Evolutionary conservation across 495 filamentous ascomycete genomes (phyloP).

Genomic region (Neurospora sp.): DNA sequence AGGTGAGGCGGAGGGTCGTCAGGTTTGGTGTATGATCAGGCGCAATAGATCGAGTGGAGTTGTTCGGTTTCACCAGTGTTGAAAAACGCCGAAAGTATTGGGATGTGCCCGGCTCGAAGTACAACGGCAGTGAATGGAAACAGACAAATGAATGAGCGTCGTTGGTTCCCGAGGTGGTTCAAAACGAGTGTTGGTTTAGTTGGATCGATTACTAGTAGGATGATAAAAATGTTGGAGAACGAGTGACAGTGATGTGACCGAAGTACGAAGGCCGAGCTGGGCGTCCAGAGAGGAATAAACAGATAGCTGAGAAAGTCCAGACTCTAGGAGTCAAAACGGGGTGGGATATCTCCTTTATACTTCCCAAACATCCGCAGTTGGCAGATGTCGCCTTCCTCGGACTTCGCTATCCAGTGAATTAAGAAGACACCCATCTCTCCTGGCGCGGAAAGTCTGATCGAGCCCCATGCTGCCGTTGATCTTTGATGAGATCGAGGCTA

Average conservation of each 20-base stretch:
- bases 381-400: neutral
- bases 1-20: neutral
- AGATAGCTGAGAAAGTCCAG: neutral
- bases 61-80: neutral
- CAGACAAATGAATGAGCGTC: neutral
- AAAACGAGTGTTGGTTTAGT: neutral
- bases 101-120: neutral
- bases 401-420: neutral
- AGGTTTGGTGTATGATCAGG: neutral
- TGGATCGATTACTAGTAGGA: neutral
- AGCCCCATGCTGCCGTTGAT: neutral
- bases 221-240: neutral
- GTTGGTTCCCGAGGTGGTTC: neutral
- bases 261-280: neutral
- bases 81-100: neutral
- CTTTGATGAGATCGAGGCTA: neutral
- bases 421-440: neutral
- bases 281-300: neutral
- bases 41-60: neutral
- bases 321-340: neutral
- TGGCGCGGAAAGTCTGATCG: neutral
- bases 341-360: neutral
- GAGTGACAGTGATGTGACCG: neutral
- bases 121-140: neutral
- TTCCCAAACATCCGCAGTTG: neutral